Percentiles rank a stretch among this genome's conserved stretches.
phyloP scores from a whole-genome alignment of 2,329 filamentous ascomycete species.

The Venturia pyrina region DNA sequence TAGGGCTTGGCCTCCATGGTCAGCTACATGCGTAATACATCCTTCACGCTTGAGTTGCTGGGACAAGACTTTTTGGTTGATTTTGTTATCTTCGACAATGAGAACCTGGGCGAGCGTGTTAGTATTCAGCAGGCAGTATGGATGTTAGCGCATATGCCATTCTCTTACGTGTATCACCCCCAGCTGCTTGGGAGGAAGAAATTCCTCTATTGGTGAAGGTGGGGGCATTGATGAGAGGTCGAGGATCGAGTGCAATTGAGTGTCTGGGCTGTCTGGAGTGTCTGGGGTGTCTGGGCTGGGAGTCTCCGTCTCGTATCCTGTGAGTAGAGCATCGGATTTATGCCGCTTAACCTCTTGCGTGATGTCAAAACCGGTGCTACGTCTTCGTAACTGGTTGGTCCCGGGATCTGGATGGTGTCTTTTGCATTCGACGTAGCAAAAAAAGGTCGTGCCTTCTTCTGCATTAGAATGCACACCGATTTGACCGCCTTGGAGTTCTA shows the following conservation, averaged over 20 bases:
- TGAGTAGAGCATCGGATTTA: background rate
- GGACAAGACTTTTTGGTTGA: conserved; percentile 26
- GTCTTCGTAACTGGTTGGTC: background rate
- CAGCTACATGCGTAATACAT: conserved; percentile 16
- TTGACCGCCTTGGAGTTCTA: conserved; percentile 58
- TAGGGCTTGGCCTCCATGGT: conserved; percentile 24
- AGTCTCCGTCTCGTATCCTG: background rate
- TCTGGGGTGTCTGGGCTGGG: background rate
- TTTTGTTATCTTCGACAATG: conserved; percentile 26
- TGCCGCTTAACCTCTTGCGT: background rate
- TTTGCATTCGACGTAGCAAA: conserved; percentile 49
- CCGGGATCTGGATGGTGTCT: conserved; percentile 18
- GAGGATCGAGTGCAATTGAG: background rate
- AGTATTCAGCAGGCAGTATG: background rate
- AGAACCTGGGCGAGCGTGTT: conserved; percentile 1
- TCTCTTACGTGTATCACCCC: background rate
- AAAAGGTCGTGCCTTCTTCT: conserved; percentile 52
- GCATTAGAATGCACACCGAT: conserved; percentile 53
- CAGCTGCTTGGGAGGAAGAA: background rate
- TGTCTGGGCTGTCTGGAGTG: background rate
- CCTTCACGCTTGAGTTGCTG: conserved; percentile 20
- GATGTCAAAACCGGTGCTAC: background rate
- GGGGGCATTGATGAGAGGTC: background rate
- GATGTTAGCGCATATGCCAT: background rate
- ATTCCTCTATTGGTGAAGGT: background rate